Conservation (phyloP, 2,329 filamentous ascomycete genomes). For the Cladosporium velox region DNA sequence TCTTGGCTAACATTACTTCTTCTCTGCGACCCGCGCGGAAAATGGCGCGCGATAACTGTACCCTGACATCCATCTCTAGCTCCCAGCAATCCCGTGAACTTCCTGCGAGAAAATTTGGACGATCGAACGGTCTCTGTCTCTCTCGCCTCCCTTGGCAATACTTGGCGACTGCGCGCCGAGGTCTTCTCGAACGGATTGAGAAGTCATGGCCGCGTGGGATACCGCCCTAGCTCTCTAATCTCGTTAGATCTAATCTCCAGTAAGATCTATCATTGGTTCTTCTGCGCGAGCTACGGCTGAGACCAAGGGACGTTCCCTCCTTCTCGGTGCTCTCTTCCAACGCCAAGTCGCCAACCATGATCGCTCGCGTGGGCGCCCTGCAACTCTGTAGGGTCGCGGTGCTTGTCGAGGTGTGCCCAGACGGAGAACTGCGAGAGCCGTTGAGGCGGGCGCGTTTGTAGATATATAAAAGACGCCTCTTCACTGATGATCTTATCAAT, state of each 20-base stretch:
- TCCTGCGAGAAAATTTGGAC: not conserved
- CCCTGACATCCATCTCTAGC: not conserved
- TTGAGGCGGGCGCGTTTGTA: not conserved
- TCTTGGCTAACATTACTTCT: not conserved
- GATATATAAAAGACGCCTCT: not conserved
- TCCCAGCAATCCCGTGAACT: not conserved
- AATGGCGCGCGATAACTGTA: not conserved
- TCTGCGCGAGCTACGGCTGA: constrained; percentile 1
- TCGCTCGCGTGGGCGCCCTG: constrained; percentile 7
- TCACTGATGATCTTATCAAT: constrained; percentile 11
- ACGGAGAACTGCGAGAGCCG: constrained; percentile 5
- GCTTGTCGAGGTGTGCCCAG: constrained; percentile 1
- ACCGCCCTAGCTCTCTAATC: constrained; percentile 4
- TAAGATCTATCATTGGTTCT: constrained; percentile 6
- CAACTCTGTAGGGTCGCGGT: not conserved
- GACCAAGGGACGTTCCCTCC: not conserved
- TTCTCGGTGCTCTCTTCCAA: not conserved
- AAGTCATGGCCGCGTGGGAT: constrained; percentile 11
- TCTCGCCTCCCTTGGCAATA: constrained; percentile 7
- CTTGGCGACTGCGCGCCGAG: constrained; percentile 18
- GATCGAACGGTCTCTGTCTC: not conserved
- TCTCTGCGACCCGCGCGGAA: not conserved
- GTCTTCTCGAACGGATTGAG: constrained; percentile 3
- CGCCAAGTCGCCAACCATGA: constrained; percentile 1
- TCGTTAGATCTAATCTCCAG: not conserved